phyloP scores from a whole-genome alignment of 1,139 yeast species.

The Yamadazyma oceani region DNA sequence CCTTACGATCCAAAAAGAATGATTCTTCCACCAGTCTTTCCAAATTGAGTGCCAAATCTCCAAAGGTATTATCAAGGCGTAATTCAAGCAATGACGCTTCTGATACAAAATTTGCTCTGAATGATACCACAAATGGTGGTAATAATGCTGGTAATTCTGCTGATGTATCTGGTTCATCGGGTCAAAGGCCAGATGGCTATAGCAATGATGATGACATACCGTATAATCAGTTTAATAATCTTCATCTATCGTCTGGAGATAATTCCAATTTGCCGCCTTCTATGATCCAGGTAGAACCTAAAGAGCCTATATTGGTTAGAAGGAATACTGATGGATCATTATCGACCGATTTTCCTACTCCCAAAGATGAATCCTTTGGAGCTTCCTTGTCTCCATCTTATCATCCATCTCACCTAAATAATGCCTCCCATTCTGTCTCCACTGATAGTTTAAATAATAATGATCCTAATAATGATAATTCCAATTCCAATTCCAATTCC shows the following conservation, averaged over 20 bases:
- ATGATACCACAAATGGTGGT: conserved; percentile 8
- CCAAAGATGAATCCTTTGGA: conserved; percentile 8
- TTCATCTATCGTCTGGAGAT: conserved; percentile 6
- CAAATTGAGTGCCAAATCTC: conserved; percentile 22
- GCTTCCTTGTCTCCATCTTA: conserved; percentile 11
- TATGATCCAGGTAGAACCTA: conserved; percentile 66
- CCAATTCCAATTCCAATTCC: conserved; percentile 7
- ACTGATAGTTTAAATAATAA: conserved; percentile 4
- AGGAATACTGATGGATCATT: conserved; percentile 36
- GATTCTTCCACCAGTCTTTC: conserved; percentile 15
- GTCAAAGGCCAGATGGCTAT: background rate
- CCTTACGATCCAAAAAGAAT: conserved; percentile 31
- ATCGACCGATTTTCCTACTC: conserved; percentile 7
- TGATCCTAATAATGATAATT: conserved; percentile 6
- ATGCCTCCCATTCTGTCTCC: conserved; percentile 4
- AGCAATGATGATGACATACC: conserved; percentile 14
- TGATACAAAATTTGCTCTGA: conserved; percentile 10
- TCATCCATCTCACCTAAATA: conserved; percentile 1
- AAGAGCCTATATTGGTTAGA: conserved; percentile 59
- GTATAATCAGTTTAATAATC: conserved; percentile 10
- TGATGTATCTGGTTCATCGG: background rate
- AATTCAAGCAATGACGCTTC: conserved; percentile 25
- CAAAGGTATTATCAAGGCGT: conserved; percentile 39
- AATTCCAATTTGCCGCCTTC: conserved; percentile 55
- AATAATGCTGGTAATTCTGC: conserved; percentile 2